These are phyloP conservation scores for Pythium plurisporium DNA, from an alignment of 352 stramenopile species.

Conservation along the genomic window DNA sequence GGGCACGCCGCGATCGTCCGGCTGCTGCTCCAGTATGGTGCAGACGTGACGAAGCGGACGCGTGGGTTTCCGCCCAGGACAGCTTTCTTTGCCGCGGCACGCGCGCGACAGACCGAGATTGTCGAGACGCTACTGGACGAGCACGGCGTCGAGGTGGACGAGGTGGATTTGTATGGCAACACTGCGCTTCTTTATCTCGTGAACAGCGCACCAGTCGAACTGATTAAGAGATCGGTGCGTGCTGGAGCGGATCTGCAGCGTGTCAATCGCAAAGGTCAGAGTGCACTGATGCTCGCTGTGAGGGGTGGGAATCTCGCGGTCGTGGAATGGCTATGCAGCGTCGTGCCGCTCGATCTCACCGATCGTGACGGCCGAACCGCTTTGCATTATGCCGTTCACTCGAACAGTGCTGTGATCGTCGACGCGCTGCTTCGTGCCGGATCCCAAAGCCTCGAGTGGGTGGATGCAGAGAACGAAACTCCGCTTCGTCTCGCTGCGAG, in stretches of 20 bases:
- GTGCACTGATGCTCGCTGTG: not conserved
- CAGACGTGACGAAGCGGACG: too few species aligned
- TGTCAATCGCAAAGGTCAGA: not conserved
- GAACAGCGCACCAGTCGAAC: too few species aligned
- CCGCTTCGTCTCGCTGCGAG: not conserved
- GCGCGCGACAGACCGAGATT: too few species aligned
- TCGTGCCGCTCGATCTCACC: not conserved
- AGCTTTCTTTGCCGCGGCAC: too few species aligned
- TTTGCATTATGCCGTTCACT: not conserved
- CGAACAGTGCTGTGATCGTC: not conserved
- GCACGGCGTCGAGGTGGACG: not conserved
- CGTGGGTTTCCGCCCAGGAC: too few species aligned
- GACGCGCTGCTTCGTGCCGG: not conserved
- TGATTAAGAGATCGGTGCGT: not conserved
- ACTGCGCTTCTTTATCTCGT: too few species aligned
- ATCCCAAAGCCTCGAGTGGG: too few species aligned
- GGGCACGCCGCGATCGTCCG: not conserved
- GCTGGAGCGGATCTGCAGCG: not conserved
- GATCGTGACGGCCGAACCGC: not conserved
- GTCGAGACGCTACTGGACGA: not conserved
- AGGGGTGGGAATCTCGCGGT: not conserved
- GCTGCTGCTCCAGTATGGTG: too few species aligned
- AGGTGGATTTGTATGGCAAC: not conserved
- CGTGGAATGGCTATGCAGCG: not conserved
- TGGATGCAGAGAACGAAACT: too few species aligned